These are phyloP conservation scores for Cylindrotheca closterium DNA, from an alignment of 108 stramenopile species.

Conservation along the genomic window DNA sequence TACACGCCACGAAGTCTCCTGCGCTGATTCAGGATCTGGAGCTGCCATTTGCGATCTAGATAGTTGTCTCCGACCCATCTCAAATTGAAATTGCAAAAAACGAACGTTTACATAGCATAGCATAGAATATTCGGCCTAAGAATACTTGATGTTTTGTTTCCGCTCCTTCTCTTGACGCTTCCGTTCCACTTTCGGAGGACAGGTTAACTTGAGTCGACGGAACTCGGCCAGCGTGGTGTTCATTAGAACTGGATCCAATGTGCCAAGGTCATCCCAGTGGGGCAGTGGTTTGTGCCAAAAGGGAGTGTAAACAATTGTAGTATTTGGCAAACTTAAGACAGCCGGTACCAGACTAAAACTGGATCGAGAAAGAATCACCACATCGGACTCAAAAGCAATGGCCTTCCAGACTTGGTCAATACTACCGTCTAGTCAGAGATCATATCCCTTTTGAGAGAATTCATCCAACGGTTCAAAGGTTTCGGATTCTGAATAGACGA, in stretches of 20 bases:
- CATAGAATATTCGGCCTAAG: too few relatives aligned
- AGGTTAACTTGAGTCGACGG: constrained; percentile 8
- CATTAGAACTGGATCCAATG: too few relatives aligned
- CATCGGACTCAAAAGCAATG: constrained; percentile 24
- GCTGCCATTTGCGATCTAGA: too few relatives aligned
- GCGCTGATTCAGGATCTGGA: too few relatives aligned
- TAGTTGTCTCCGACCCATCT: too few relatives aligned
- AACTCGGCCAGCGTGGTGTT: constrained; percentile 14
- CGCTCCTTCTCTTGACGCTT: too few relatives aligned
- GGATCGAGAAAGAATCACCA: constrained; percentile 34
- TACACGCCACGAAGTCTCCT: too few relatives aligned
- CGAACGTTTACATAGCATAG: too few relatives aligned
- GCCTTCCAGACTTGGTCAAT: constrained; percentile 28
- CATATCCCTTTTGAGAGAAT: constrained; percentile 23
- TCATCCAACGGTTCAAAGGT: constrained; percentile 23
- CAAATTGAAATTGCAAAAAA: too few relatives aligned
- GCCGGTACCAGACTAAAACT: constrained; percentile 40
- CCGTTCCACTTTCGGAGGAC: constrained; percentile 5
- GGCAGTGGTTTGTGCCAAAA: constrained; percentile 27
- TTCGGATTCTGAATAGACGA: constrained; percentile 16
- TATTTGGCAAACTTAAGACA: constrained; percentile 10
- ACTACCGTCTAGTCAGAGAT: constrained; percentile 20
- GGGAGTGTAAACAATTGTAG: constrained; percentile 34
- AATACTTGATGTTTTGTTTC: too few relatives aligned
- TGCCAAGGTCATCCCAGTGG: constrained; percentile 21